Evolutionary conservation across 768 basidiomycete species (phyloP).

Genomic region (Auricularia sp.): DNA sequence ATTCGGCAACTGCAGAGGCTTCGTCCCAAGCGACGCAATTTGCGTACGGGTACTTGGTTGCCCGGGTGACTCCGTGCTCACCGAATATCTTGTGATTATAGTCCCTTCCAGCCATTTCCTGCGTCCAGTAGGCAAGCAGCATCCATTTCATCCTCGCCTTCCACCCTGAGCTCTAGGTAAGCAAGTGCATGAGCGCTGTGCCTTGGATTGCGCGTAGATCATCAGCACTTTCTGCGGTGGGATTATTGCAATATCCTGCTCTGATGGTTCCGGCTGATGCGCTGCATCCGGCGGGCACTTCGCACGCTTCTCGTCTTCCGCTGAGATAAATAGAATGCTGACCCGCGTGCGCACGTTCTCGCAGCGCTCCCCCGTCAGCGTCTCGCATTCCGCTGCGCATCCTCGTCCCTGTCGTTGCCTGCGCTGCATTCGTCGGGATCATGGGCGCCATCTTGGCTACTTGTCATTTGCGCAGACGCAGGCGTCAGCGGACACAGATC

Average conservation of each 20-base stretch:
- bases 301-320: neutral
- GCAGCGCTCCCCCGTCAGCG: neutral
- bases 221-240: neutral
- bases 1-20: neutral
- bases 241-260: neutral
- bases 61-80: neutral
- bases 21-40: neutral
- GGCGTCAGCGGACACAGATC: neutral
- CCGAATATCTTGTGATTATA: too few species aligned
- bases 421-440: neutral
- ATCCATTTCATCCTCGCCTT: neutral
- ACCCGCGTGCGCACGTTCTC: neutral
- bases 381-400: neutral
- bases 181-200: neutral
- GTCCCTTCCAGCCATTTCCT: too few species aligned
- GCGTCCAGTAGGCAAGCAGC: neutral
- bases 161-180: neutral
- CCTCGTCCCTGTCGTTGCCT: neutral
- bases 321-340: neutral
- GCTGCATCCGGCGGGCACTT: too few species aligned
- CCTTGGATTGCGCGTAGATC: neutral
- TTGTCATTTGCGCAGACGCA: neutral
- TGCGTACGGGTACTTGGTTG: neutral
- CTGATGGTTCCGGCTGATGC: neutral
- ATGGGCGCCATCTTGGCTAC: neutral